phyloP scores from a whole-genome alignment of 192 early-diverging fungal species.

The Dimargaris verticillata region DNA sequence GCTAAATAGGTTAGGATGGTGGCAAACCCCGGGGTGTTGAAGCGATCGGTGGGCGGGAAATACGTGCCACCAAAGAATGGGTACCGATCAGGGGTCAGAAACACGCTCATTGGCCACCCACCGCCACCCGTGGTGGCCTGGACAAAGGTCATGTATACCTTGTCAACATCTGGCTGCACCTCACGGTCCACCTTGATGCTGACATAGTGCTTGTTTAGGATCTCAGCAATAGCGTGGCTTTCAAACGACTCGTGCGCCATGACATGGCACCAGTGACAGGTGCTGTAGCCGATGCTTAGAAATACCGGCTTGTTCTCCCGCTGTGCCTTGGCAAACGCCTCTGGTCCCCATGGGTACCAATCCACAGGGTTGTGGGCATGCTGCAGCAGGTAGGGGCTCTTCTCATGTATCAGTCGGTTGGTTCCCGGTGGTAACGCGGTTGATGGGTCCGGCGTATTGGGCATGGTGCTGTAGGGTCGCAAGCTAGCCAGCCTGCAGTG shows the following conservation, averaged over 20 bases:
- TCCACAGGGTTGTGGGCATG: conserved; percentile 22
- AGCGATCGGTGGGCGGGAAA: conserved; percentile 15
- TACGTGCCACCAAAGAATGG: conserved; percentile 25
- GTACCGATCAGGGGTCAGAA: conserved; percentile 33
- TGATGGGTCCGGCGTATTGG: no score
- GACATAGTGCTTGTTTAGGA: conserved; percentile 44
- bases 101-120: conserved; percentile 55
- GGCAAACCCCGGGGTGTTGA: conserved; percentile 17
- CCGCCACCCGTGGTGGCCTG: conserved; percentile 38
- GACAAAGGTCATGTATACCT: conserved; percentile 46
- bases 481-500: no score
- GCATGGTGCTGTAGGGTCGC: no score
- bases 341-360: conserved; percentile 51
- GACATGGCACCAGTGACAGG: conserved; percentile 52
- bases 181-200: conserved; percentile 43
- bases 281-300: conserved; percentile 46
- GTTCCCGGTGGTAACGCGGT: neutral
- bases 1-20: conserved; percentile 13
- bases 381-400: conserved; percentile 5
- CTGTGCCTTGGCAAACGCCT: conserved; percentile 35
- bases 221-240: conserved; percentile 28
- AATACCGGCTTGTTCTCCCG: conserved; percentile 42
- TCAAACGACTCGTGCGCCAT: conserved; percentile 54
- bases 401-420: conserved; percentile 5
- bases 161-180: conserved; percentile 43